Base-by-base conservation (phyloP, 306 rosid species). In the Urtica urens region DNA sequence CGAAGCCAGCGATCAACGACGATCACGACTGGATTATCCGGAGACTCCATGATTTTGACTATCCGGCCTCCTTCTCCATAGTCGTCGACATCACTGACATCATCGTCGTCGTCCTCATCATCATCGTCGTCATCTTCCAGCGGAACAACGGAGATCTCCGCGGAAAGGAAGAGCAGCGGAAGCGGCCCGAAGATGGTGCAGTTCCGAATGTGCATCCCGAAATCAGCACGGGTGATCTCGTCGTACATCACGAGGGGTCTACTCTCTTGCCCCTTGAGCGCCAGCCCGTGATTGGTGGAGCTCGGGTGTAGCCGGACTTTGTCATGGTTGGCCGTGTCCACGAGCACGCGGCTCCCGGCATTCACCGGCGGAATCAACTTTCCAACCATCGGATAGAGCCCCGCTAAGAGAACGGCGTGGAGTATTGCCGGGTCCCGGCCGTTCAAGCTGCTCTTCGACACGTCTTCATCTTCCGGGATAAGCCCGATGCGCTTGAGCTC, bases 381-480 rank as follows among this genome's bases (percentile, higher is more conserved):
- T 57, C 99, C 99, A 33, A 81, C 76, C 92, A 65, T 81, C 5
- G 99, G 99, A 79, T 90, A 90, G 66, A 81, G 67, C 65, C 95
- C 92, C 2, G 99, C 83, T 49, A 77, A 77, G 42, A 90, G 72
- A 43, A 90, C 77, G 0, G 94, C 79, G 29, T 82, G 87, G 50
- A 90, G 74, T 51, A 90, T 62, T 11, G 95, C 99, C 20, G 85
- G 76, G 49, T 77, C 73, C 19, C 52, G 29, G 3, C 95, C 74
- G 75, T 85, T 90, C 55, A 64, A 23, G 56, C 77, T 90, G 63
- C 74, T 81, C 59, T 55, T 53, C 10, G 76, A 66, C 60, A 60
- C 59, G 47, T 79, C 78, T 33, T 49, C 76, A 49, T 79, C 78
- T 33, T 49, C 76, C 2, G 21, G 66, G 62, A 90, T 62, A 68